Base-by-base conservation (phyloP, 805 yeast genomes). In the Blastobotrys chiropterorum region DNA sequence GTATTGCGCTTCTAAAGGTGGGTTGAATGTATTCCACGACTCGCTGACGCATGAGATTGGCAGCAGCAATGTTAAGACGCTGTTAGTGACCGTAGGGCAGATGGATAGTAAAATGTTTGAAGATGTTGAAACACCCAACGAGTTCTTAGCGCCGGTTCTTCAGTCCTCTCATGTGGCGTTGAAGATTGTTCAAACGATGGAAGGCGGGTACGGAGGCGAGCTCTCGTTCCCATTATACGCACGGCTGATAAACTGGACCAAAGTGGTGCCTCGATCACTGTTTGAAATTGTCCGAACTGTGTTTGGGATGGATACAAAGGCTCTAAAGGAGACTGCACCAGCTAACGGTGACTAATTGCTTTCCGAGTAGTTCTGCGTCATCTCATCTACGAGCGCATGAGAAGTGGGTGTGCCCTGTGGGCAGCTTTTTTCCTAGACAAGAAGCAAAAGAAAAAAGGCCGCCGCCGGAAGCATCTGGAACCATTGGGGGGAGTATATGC, bases 1-100 rank as follows among this genome's bases (percentile, higher is more conserved):
- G 0, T 92, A 92, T 62, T 95, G 96, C 0, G 96, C 97, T 0
- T 79, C 95, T 11, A 92, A 92, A 65, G 85, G 95, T 0, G 97
- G 95, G 0, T 68, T 88, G 22, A 80, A 89, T 48, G 88, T 90
- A 0, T 69, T 90, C 44, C 97, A 90, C 64, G 95, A 87, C 63
- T 81, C 90, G 0, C 67, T 92, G 42, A 77, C 85, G 0, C 81
- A 80, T 62, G 94, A 86, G 65, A 61, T 85, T 31, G 81, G 26
- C 44, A 39, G 43, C 7, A 26, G 11, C 1, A 58, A 86, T 6
- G 78, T 92, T 15, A 82, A 82, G 58, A 82, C 95, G 0, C 69
- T 92, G 47, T 71, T 92, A 22, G 75, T 92, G 0, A 85, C 95
- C 57, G 94, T 96, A 0, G 98, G 98, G 0, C 97, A 92, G 63